Evolutionary conservation across 495 filamentous ascomycete species (phyloP).

Genomic region (Penicillium canescens): DNA sequence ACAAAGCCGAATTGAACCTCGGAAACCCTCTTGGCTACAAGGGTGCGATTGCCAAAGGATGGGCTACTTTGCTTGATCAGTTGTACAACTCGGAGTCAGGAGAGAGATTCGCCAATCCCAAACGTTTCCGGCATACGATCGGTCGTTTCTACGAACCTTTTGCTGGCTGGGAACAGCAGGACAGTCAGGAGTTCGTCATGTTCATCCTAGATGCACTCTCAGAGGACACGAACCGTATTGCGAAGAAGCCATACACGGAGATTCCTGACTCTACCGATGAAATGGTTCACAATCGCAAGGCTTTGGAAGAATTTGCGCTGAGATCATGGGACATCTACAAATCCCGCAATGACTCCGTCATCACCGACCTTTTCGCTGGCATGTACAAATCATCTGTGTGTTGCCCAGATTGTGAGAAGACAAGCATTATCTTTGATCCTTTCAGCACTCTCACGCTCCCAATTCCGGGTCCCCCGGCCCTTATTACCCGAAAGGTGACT

Average conservation of each 20-base stretch:
- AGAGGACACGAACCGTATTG: conserved; percentile 89
- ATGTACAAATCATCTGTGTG: conserved; percentile 97
- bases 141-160: conserved; percentile 80
- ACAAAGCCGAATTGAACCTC: conserved; percentile 77
- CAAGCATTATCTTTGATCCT: conserved; percentile 98
- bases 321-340: conserved; percentile 91
- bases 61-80: conserved; percentile 68
- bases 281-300: conserved; percentile 79
- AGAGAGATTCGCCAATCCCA: conserved; percentile 65
- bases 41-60: conserved; percentile 79
- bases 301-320: conserved; percentile 78
- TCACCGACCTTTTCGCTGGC: conserved; percentile 91
- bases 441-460: conserved; percentile 94
- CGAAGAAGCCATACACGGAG: conserved; percentile 96
- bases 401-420: conserved; percentile 87
- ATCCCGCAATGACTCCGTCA: conserved; percentile 89
- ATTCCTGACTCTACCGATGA: conserved; percentile 98
- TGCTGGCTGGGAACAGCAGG: conserved; percentile 93
- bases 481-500: conserved; percentile 70
- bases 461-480: conserved; percentile 71
- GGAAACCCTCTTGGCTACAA: conserved; percentile 80
- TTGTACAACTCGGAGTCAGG: conserved; percentile 60
- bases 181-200: conserved; percentile 96
- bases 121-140: conserved; percentile 76
- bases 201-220: conserved; percentile 94